These are phyloP conservation scores for Protoeuglena noctilucae DNA, from an alignment of 139 green algal species.

Conservation along the genomic window DNA sequence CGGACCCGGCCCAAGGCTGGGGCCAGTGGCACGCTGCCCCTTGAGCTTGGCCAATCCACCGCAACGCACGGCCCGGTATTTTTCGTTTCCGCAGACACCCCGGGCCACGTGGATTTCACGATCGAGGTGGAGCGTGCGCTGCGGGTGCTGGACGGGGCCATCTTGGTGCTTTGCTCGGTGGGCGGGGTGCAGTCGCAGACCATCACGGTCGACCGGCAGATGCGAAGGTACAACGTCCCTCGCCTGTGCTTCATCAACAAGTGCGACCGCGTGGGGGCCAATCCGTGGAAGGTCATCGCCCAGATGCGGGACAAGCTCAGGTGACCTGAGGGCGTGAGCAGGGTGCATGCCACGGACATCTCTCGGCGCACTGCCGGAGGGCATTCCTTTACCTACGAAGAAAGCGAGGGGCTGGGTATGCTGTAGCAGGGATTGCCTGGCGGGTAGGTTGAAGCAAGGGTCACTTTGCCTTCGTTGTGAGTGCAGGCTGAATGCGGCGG, in stretches of 20 bases:
- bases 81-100: too few species aligned
- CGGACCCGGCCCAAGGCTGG: not conserved
- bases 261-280: slow-evolving; percentile 60
- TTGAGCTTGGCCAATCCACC: too few species aligned
- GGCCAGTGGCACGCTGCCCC: too few species aligned
- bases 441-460: slow-evolving; percentile 77
- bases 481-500: slow-evolving; percentile 68
- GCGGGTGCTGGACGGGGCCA: slow-evolving; percentile 87
- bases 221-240: slow-evolving; percentile 81
- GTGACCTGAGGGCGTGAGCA: too few species aligned
- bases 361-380: not conserved
- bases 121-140: slow-evolving; percentile 96
- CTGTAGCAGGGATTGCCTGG: slow-evolving; percentile 34
- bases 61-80: not conserved
- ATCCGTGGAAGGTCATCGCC: slow-evolving; percentile 64
- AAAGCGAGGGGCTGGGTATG: not conserved
- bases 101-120: slow-evolving; percentile 97
- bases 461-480: too few species aligned
- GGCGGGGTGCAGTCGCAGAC: slow-evolving; percentile 66
- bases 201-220: slow-evolving; percentile 92
- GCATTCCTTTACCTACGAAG: slow-evolving; percentile 3
- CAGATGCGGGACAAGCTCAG: slow-evolving; percentile 18
- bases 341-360: not conserved
- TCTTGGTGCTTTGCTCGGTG: slow-evolving; percentile 85
- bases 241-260: slow-evolving; percentile 92